Base-by-base conservation (phyloP, 2,329 filamentous ascomycete genomes). In the Sporothrix phasma region DNA sequence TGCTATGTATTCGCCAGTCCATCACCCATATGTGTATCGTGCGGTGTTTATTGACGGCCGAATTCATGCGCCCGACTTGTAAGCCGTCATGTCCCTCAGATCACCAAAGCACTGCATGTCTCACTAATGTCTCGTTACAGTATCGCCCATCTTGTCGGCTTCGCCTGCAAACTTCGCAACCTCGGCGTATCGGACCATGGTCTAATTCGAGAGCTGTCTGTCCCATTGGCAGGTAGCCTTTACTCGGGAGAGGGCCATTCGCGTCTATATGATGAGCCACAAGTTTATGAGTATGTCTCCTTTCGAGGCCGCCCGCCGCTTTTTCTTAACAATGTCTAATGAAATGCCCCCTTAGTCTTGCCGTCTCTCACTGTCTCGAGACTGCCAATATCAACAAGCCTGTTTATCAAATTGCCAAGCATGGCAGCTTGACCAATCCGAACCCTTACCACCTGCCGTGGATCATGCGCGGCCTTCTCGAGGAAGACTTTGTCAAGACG, bases 41-140 rank as follows among this genome's bases (percentile, higher is more conserved):
- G 90, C 92, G n/a, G 92, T 96, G 17, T 97, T 97, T 73, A 89
- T 99, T 62, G 93, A 99, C 74, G 90, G 92, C 29, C 87, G 92
- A 65, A 83, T 97, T 39, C 93, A 97, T 73, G 89, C 92, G 0
- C 91, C 92, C 2, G 92, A 96, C 74, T 99, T 99, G 82, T 84
- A 72, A 71, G 81, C 69, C 1, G 0, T n/a, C 34, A 37, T 0
- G 11, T 41, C 8, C 15, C 13, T 7, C n/a, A 31, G 10, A 3
- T 34, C 19, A 17, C 7, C 3, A 51, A n/a, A 15, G 11, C 13
- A 29, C 5, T 29, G 2, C 10, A n/a, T n/a, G 13, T 15, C 19
- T n/a, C 13, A 26, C 24, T 63, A n/a, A 61, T 46, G 15, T 51
- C 24, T 37, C 26, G 7, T 22, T 41, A 5, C 49, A 84, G 82